phyloP scores from a whole-genome alignment of 768 basidiomycete species.

The Tylopilus cervinicoccineus region DNA sequence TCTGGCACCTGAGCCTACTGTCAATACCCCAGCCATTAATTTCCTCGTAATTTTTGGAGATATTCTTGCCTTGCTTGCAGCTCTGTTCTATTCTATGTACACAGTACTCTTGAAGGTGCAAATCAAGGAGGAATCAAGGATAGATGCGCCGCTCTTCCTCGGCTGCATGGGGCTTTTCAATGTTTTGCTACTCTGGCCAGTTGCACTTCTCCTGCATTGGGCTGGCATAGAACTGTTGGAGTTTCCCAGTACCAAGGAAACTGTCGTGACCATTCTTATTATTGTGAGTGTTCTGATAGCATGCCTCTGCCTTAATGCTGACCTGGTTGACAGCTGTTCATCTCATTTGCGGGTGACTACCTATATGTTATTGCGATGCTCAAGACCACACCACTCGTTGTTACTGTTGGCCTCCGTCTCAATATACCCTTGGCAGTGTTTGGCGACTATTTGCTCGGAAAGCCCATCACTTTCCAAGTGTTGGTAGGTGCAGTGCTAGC shows the following conservation, averaged over 20 bases:
- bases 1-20: constrained; percentile 8
- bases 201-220: constrained; percentile 73
- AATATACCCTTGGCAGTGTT: constrained; percentile 91
- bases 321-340: constrained; percentile 57
- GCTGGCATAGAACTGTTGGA: constrained; percentile 72
- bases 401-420: constrained; percentile 87
- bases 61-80: constrained; percentile 77
- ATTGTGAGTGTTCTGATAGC: constrained; percentile 43
- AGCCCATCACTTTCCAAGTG: constrained; percentile 54
- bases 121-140: constrained; percentile 73
- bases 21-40: constrained; percentile 14
- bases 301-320: neutral
- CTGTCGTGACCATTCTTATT: constrained; percentile 46
- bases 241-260: constrained; percentile 51
- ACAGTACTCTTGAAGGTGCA: constrained; percentile 86
- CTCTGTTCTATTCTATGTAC: constrained; percentile 85
- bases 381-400: constrained; percentile 92
- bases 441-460: constrained; percentile 69
- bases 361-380: constrained; percentile 89
- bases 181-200: constrained; percentile 68
- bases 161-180: constrained; percentile 92
- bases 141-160: constrained; percentile 94
- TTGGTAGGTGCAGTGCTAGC: constrained; percentile 76
- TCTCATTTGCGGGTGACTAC: constrained; percentile 82
- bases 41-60: constrained; percentile 59